Percentiles rank a stretch among this genome's conserved stretches.
Conservation (phyloP, 768 basidiomycete genomes). For the Suillus paluster region DNA sequence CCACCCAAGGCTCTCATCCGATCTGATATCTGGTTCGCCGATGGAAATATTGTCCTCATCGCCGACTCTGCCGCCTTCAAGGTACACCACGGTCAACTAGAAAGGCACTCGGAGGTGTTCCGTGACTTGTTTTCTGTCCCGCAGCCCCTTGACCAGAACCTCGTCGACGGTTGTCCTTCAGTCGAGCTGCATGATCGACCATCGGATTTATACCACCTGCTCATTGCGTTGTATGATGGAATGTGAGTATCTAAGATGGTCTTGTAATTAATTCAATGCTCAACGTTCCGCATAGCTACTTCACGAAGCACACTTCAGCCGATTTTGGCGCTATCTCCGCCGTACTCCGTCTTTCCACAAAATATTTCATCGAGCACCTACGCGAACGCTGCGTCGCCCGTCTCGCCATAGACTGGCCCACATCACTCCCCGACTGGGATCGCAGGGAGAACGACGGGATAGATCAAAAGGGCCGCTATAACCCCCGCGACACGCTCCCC, state of each 20-base stretch:
- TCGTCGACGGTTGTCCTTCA: slow-evolving; percentile 60
- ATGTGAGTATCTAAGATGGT: slow-evolving; percentile 52
- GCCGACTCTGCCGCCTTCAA: slow-evolving; percentile 65
- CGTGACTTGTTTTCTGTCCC: slow-evolving; percentile 67
- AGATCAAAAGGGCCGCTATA: slow-evolving; percentile 54
- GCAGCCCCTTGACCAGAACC: slow-evolving; percentile 52
- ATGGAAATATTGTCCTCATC: slow-evolving; percentile 72
- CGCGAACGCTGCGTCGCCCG: slow-evolving; percentile 62
- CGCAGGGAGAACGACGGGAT: slow-evolving; percentile 60
- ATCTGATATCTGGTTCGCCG: slow-evolving; percentile 74
- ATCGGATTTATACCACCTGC: slow-evolving; percentile 67
- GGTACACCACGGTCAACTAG: slow-evolving; percentile 74
- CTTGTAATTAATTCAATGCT: background rate
- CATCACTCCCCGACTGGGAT: slow-evolving; percentile 72
- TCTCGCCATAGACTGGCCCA: slow-evolving; percentile 68
- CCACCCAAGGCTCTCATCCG: slow-evolving; percentile 34
- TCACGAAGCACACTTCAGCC: slow-evolving; percentile 48
- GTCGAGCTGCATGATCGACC: slow-evolving; percentile 70
- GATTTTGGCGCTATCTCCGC: slow-evolving; percentile 66
- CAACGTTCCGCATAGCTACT: slow-evolving; percentile 50
- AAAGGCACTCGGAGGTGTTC: slow-evolving; percentile 81
- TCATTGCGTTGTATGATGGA: slow-evolving; percentile 76
- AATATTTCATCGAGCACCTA: slow-evolving; percentile 75
- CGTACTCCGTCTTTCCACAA: slow-evolving; percentile 72
- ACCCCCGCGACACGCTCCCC: slow-evolving; percentile 59